phyloP scores from a whole-genome alignment of 1,139 yeast species.

The Debaryomycetaceae sp. region DNA sequence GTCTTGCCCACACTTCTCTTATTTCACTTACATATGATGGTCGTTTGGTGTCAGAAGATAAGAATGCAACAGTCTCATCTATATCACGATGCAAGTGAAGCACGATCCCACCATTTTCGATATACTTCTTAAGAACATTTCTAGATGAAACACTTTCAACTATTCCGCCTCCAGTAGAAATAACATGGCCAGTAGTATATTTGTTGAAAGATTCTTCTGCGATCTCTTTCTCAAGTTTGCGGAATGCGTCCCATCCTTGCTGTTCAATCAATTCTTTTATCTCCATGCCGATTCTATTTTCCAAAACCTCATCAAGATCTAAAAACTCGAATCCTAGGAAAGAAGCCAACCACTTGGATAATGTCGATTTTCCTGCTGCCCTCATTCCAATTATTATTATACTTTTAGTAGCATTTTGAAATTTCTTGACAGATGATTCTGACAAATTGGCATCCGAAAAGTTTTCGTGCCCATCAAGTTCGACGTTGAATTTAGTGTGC shows the following conservation, averaged over 20 bases:
- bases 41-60: conserved; percentile 74
- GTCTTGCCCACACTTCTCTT: conserved; percentile 74
- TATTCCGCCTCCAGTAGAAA: conserved; percentile 96
- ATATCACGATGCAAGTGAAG: conserved; percentile 88
- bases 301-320: conserved; percentile 77
- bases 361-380: conserved; percentile 93
- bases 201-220: conserved; percentile 50
- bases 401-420: conserved; percentile 46
- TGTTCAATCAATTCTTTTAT: conserved; percentile 66
- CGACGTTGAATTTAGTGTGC: conserved; percentile 62
- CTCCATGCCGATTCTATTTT: conserved; percentile 47
- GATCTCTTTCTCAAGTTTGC: conserved; percentile 61
- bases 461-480: conserved; percentile 67
- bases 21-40: conserved; percentile 86
- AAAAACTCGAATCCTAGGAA: conserved; percentile 68
- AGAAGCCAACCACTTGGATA: conserved; percentile 77
- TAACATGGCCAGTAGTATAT: conserved; percentile 57
- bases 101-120: conserved; percentile 65
- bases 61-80: conserved; percentile 72
- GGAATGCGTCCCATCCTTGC: conserved; percentile 85
- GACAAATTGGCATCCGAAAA: conserved; percentile 16
- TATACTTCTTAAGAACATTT: conserved; percentile 52
- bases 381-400: conserved; percentile 94
- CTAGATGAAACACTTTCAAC: conserved; percentile 79
- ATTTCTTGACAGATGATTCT: conserved; percentile 11